Evolutionary conservation across 2,329 filamentous ascomycete genomes (phyloP).

Genomic region (Teratosphaeria gauchensis): DNA sequence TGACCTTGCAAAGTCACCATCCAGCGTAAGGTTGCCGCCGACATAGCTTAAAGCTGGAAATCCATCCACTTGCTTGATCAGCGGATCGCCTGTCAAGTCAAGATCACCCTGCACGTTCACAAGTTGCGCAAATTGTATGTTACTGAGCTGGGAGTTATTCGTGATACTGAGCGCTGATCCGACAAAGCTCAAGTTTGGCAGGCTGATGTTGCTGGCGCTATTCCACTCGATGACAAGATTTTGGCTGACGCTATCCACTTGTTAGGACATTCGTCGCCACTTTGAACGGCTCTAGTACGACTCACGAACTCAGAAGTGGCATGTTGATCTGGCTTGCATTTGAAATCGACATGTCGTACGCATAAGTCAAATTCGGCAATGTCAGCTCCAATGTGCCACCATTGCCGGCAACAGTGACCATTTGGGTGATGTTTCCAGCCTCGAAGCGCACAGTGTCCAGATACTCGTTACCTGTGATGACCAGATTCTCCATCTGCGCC

Average conservation of each 20-base stretch:
- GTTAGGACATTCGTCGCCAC: not conserved
- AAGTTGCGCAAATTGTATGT: not conserved
- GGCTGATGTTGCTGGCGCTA: conserved; percentile 1
- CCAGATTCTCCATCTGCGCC: conserved; percentile 3
- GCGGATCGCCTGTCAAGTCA: not conserved
- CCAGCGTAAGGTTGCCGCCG: conserved; percentile 1
- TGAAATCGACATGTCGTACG: conserved; percentile 5
- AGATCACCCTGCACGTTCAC: conserved; percentile 4
- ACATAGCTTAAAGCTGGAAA: not conserved
- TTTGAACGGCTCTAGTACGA: not conserved
- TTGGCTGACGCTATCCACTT: not conserved
- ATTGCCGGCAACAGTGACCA: conserved; percentile 2
- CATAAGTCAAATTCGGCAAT: conserved; percentile 6
- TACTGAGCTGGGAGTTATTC: not conserved
- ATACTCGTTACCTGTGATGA: conserved; percentile 4
- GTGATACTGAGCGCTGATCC: not conserved
- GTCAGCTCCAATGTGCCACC: conserved; percentile 2
- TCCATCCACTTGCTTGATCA: not conserved
- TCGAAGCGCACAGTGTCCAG: conserved; percentile 3
- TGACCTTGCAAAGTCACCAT: conserved; percentile 2
- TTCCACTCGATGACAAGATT: conserved; percentile 3
- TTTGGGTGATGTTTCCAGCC: conserved; percentile 5
- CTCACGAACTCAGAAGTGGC: conserved; percentile 1
- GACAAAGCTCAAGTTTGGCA: conserved; percentile 3
- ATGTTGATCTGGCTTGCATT: conserved; percentile 1